A percentile compares a stretch with the other conserved stretches of the same genome.
These are phyloP conservation scores for Chalaropsis thielavioides DNA, from an alignment of 2,329 filamentous ascomycete genomes.

Conservation along the genomic window DNA sequence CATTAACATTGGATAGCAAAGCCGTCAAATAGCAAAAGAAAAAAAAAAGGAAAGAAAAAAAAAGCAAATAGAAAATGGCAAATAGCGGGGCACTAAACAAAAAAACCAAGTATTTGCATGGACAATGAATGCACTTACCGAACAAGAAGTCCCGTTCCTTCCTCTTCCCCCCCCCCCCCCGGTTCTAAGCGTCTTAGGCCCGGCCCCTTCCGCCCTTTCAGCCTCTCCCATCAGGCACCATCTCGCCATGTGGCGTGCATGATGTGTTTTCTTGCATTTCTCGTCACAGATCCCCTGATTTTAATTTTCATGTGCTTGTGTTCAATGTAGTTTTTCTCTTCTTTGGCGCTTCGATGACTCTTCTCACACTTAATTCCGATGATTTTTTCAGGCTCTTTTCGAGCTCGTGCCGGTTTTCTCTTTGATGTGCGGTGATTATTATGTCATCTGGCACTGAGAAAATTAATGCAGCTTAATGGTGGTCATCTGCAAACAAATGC, in stretches of 20 bases:
- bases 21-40: background rate
- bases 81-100: background rate
- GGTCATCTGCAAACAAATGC: background rate
- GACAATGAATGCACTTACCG: background rate
- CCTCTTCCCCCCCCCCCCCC: background rate
- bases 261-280: conserved; percentile 5
- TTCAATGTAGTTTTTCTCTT: background rate
- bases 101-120: background rate
- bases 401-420: background rate
- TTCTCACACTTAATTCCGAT: background rate
- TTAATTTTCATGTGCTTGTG: background rate
- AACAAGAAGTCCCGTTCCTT: background rate
- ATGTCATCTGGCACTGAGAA: background rate
- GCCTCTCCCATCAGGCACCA: background rate
- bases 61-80: no score
- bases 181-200: background rate
- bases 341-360: background rate
- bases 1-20: background rate
- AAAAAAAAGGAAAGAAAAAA: background rate
- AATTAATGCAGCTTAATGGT: background rate
- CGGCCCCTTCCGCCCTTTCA: conserved; percentile 2
- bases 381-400: no score
- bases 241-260: conserved; percentile 5
- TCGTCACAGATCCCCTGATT: conserved; percentile 7
- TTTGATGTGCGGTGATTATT: background rate